phyloP scores from a whole-genome alignment of 805 yeast species.

The Saturnispora mendoncae region DNA sequence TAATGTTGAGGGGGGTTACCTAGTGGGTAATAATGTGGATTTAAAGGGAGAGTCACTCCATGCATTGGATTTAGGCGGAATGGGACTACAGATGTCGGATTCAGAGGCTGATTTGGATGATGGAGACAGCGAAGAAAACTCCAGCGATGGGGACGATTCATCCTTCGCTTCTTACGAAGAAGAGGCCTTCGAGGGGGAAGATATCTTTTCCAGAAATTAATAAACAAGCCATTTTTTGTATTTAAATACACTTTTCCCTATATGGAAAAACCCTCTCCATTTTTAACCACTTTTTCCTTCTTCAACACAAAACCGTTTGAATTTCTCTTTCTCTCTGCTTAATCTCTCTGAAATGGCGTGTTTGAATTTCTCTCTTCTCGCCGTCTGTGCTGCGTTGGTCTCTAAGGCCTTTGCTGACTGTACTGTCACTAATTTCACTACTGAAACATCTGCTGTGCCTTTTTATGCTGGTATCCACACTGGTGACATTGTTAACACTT shows the following conservation, averaged over 20 bases:
- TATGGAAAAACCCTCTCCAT: no score
- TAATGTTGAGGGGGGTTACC: conserved; percentile 74
- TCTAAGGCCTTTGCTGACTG: no score
- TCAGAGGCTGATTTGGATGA: conserved; percentile 13
- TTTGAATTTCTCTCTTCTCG: neutral
- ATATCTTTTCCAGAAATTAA: conserved; percentile 32
- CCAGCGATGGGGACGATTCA: conserved; percentile 23
- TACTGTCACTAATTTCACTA: conserved; percentile 3
- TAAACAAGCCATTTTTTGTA: no score
- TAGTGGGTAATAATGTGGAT: conserved; percentile 46
- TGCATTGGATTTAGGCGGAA: conserved; percentile 28
- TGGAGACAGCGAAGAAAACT: conserved; percentile 31
- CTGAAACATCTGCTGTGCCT: conserved; percentile 11
- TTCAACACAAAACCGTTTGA: no score
- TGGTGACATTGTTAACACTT: conserved; percentile 16
- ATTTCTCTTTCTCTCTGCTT: neutral
- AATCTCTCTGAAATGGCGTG: conserved; percentile 1
- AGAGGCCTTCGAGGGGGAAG: conserved; percentile 45
- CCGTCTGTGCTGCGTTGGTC: no score
- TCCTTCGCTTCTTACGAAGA: conserved; percentile 38
- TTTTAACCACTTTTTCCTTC: no score
- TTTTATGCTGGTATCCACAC: conserved; percentile 12
- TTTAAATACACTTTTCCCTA: no score
- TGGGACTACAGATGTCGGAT: neutral
- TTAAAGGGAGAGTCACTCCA: conserved; percentile 34